Base-by-base conservation (phyloP, 2,329 filamentous ascomycete genomes). In the Calycina marina region DNA sequence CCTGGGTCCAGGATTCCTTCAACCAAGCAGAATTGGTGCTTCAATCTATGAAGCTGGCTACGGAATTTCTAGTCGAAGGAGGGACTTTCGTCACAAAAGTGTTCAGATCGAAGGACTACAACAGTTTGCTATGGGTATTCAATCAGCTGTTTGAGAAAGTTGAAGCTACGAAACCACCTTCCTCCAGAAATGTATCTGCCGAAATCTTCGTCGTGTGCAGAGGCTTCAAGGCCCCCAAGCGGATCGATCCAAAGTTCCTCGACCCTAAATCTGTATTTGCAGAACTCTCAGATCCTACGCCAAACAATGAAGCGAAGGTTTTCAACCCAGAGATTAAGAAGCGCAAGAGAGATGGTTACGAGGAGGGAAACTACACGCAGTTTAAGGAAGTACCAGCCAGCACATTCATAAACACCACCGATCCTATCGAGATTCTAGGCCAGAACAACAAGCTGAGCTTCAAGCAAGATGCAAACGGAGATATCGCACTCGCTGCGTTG, bases 251-350 rank as follows among this genome's bases (percentile, higher is more conserved):
- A 6, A 82, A 82, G 44, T 92, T 98, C 54, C 65, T 98, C 32
- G 90, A 98, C 50, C 74, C 90, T 4, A 74, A 74, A 43, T 73
- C 80, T 36, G 90, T 96, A 17, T 98, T 98, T 50, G 86, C 86
- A 18, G 90, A 98, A 55, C 62, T 94, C n/a, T 64, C 78, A 18
- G 82, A 80, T 36, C 73, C 81, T 2, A 79, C 77, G 0, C 84
- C 85, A 2, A 98, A 96, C 56, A 92, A 96, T 46, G 90, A 98
- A 55, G 90, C 90, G 24, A 93, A 93, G 55, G 90, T 98, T 2
- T 98, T 88, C 65, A 94, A 98, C 44, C 90, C 90, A 0, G 90
- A 98, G 53, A 67, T 83, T 52, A 98, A 96, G 68, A 98, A 94
- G 72, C 67, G 90, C 37, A 96, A 94, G 70, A 69, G 90, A 63